Evolutionary conservation across 208 protist genomes (phyloP), one percentile per base, ranked within the genome.

Genomic region (Wallacemonas sp.): DNA sequence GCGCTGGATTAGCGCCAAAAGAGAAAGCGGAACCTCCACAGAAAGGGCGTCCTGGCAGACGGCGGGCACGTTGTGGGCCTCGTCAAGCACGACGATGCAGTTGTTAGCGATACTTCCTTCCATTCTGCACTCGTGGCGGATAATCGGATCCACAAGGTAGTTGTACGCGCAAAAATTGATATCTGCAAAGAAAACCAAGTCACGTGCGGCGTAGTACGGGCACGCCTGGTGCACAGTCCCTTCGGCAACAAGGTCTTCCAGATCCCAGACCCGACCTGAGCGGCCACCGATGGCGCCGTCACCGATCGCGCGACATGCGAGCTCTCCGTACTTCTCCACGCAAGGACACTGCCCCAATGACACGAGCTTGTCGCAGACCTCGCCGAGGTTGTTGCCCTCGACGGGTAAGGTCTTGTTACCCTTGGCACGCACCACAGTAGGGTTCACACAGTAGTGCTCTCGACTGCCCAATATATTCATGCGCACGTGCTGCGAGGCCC

Each of bases 101-200:
- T 93, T 63, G 54, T 89, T 74, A n/a, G 86, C 66, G 8, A 96
- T 30, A 19, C 92, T 72, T 4, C 64, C 72, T 62, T 94, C 78
- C 74, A 84, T 92, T 33, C 91, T 91, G 49, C 79, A 90, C 58
- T 88, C 75, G 79, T 84, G 75, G 17, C 98, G 88, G 51, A 98
- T 97, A 4, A 78, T 30, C 11, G 91, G 86, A 67, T 99, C 97
- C 12, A 99, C 83, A n/a, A 99, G 63, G 72, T 99, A 99, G 68
- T 98, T 98, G 78, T 99, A 99, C 9, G 98, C 98, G 64, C 93
- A 85, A 61, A 99, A 98, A 56, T 96, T 86, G 21, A 99, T 77
- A 46, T 99, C 90, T 0, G 96, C 86, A 33, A 71, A 86, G 41
- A 86, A 81, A 22, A 90, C 66, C 11, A 95, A 67, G 38, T 96